Conservation (phyloP, 805 yeast genomes). For the Candida sonorensis region DNA sequence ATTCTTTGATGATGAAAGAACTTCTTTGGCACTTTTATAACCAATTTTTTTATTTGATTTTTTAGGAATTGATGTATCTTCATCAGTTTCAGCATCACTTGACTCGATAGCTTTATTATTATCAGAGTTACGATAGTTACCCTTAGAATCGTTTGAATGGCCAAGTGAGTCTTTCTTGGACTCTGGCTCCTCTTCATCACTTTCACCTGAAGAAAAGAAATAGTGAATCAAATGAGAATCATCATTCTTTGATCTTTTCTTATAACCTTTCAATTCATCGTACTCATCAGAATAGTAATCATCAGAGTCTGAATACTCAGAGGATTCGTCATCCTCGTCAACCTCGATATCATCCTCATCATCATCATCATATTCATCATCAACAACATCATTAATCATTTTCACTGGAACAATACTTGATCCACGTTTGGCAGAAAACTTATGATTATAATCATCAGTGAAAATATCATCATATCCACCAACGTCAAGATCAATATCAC, state of each 20-base stretch:
- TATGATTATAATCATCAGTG: constrained; percentile 14
- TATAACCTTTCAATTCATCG: no score
- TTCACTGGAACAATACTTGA: constrained; percentile 11
- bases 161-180: no score
- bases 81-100: constrained; percentile 94
- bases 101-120: constrained; percentile 28
- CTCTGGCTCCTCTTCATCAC: constrained; percentile 5
- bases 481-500: constrained; percentile 25
- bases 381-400: constrained; percentile 15
- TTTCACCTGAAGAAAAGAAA: constrained; percentile 40
- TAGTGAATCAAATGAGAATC: constrained; percentile 72
- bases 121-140: constrained; percentile 3
- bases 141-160: no score
- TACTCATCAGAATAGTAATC: constrained; percentile 22
- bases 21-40: constrained; percentile 83
- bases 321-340: no score
- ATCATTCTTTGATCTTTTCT: no score
- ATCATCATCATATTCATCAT: constrained; percentile 15
- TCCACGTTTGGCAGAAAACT: constrained; percentile 12
- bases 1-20: constrained; percentile 78
- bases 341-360: constrained; percentile 19
- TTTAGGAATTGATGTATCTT: constrained; percentile 76
- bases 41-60: constrained; percentile 59
- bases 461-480: constrained; percentile 23
- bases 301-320: no score